Conservation (phyloP, 495 filamentous ascomycete species). For the Hypoxylon subgilvum region DNA sequence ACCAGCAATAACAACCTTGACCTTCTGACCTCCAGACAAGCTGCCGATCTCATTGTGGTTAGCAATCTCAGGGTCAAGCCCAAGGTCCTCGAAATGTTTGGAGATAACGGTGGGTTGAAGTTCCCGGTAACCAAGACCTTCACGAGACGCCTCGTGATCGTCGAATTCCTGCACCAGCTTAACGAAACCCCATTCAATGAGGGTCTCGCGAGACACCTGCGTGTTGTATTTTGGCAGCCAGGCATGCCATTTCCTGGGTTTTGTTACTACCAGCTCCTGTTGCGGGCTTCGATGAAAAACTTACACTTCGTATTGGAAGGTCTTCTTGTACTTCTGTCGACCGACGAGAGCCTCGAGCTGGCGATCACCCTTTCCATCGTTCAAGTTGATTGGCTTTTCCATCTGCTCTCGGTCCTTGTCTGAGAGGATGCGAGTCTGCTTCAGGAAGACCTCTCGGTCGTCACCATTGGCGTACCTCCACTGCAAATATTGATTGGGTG, state of each 20-base stretch:
- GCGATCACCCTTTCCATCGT: slow-evolving; percentile 77
- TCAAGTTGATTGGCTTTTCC: slow-evolving; percentile 82
- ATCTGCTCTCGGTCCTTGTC: slow-evolving; percentile 86
- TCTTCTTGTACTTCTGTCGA: slow-evolving; percentile 98
- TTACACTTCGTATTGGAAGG: slow-evolving; percentile 96
- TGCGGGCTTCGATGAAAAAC: slow-evolving; percentile 32
- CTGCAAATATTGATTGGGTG: slow-evolving; percentile 96
- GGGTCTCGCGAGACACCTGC: slow-evolving; percentile 90
- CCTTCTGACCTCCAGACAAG: slow-evolving; percentile 97
- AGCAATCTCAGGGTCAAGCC: slow-evolving; percentile 94
- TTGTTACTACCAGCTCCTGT: background rate
- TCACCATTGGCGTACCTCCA: slow-evolving; percentile 98
- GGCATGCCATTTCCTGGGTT: slow-evolving; percentile 76
- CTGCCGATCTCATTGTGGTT: slow-evolving; percentile 99
- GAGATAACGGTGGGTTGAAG: slow-evolving; percentile 91
- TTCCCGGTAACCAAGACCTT: slow-evolving; percentile 93
- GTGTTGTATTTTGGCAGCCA: slow-evolving; percentile 91
- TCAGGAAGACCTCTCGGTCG: slow-evolving; percentile 94
- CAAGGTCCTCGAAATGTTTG: slow-evolving; percentile 97
- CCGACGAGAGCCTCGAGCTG: slow-evolving; percentile 89
- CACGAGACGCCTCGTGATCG: slow-evolving; percentile 95
- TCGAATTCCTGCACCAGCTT: slow-evolving; percentile 98
- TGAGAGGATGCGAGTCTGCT: slow-evolving; percentile 92
- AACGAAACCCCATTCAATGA: slow-evolving; percentile 80
- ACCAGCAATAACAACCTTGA: slow-evolving; percentile 97